These are phyloP conservation scores for Epithemia pelagica DNA, from an alignment of 108 stramenopile genomes.

Conservation along the genomic window DNA sequence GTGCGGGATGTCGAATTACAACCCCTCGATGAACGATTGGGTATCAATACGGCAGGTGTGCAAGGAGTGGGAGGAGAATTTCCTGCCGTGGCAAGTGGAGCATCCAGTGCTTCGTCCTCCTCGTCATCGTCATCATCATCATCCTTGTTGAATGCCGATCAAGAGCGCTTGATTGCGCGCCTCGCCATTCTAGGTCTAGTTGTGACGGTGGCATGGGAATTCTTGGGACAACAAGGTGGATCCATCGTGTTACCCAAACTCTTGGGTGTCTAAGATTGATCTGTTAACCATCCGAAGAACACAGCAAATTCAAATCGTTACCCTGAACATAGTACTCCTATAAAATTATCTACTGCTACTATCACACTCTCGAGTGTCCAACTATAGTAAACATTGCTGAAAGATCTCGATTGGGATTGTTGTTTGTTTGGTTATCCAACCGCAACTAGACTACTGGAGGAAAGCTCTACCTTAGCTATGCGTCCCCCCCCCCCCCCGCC, in stretches of 20 bases:
- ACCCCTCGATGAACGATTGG: slow-evolving; percentile 41
- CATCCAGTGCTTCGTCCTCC: neutral
- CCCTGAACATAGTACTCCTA: no score
- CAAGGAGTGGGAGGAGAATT: slow-evolving; percentile 58
- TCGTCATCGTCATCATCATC: neutral
- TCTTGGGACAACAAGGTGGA: neutral
- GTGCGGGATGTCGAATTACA: slow-evolving; percentile 64
- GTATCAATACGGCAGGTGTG: slow-evolving; percentile 56
- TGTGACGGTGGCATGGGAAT: slow-evolving; percentile 36
- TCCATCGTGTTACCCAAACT: no score
- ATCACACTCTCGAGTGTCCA: no score
- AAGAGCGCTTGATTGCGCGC: slow-evolving; percentile 47
- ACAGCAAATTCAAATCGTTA: no score
- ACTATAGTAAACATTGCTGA: no score
- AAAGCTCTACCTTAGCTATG: no score
- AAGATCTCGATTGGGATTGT: no score
- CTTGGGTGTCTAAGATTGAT: neutral
- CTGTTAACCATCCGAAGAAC: no score
- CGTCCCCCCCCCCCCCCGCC: no score
- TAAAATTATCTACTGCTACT: no score
- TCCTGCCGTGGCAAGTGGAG: neutral
- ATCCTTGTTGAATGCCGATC: neutral
- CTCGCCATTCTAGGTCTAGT: slow-evolving; percentile 55
- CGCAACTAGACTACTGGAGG: no score
- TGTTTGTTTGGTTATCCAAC: no score